Evolutionary conservation across 805 yeast genomes (phyloP), one percentile per base, ranked within the genome.

Genomic region (Candida nemodendra): DNA sequence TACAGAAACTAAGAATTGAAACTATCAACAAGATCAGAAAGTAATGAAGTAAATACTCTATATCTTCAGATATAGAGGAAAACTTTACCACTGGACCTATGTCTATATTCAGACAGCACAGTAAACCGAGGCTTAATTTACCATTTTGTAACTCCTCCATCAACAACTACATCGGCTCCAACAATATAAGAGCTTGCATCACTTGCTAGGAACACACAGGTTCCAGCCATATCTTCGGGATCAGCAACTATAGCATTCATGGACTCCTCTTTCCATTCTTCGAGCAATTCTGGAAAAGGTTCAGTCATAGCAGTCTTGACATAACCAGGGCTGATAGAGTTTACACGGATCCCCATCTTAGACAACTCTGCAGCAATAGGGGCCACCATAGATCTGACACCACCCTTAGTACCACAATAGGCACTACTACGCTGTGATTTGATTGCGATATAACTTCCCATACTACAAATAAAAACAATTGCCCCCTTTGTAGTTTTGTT

Each of bases 281-380:
- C 50, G 19, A 38, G 35, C 19, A 36, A 33, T 11, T 40, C 35
- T 16, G 59, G 56, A 16, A 61, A 53, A 28, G 54, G 54, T 38
- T 50, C 59, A n/a, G 61, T 55, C 32, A 73, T 67, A 31, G 68
- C 72, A 8, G 78, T 70, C 32, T 66, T 66, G 31, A 71, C 67
- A 51, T 73, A 73, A 24, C 79, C 79, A 13, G 79, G 79, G 30
- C 72, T 64, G 24, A 73, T 64, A n/a, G 74, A 62, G 57, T 73
- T 73, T 34, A 71, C 77, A 51, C 78, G 19, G n/a, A 45, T 61
- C 22, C 77, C 78, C 42, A 71, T 68, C 6, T 69, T 56, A 17
- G 71, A 68, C 65, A 72, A 69, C 51, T 71, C 77, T 24, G 71
- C 62, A 18, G 75, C 71, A 41, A 70, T 59, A 1, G 74, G 68